These are phyloP conservation scores for Styphnolobium japonicum DNA, from an alignment of 306 rosid species.

Conservation along the genomic window DNA sequence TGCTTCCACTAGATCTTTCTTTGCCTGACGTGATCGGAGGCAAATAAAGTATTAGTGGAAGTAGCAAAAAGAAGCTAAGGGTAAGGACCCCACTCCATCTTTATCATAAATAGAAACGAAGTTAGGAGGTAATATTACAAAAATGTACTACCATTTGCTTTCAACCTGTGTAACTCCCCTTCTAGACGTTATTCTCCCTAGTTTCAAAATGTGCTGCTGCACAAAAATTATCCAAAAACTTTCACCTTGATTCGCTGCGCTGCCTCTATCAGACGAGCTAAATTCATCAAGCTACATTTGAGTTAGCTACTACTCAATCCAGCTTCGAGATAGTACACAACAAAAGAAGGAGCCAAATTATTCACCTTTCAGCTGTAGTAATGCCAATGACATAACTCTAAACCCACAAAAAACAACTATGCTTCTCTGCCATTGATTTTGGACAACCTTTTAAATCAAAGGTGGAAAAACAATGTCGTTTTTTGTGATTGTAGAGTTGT, in stretches of 20 bases:
- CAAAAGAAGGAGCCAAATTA: conserved; percentile 20
- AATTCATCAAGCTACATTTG: conserved; percentile 16
- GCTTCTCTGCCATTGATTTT: conserved; percentile 30
- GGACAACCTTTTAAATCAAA: conserved; percentile 21
- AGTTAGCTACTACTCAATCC: conserved; percentile 24
- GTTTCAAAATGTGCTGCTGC: conserved; percentile 35
- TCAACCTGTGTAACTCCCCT: conserved; percentile 29
- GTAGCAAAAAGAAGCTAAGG: conserved; percentile 96
- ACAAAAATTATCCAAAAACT: conserved; percentile 18
- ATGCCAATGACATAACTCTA: conserved; percentile 32
- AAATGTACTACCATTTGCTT: conserved; percentile 2
- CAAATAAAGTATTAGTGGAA: conserved; percentile 79
- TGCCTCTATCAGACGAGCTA: conserved; percentile 24
- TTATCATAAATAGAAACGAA: not conserved
- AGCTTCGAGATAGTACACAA: conserved; percentile 25
- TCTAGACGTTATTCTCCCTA: conserved; percentile 6
- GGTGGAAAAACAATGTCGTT: conserved; percentile 38
- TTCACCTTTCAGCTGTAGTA: conserved; percentile 24
- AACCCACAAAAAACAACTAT: conserved; percentile 31
- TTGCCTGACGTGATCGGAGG: conserved; percentile 53
- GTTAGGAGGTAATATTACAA: not conserved
- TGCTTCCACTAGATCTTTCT: conserved; percentile 90
- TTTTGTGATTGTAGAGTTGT: conserved; percentile 31
- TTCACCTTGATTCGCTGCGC: conserved; percentile 25
- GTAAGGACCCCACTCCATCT: conserved; percentile 33